Conservation (phyloP, 2,329 filamentous ascomycete species). For the Trichophaea hybrida region DNA sequence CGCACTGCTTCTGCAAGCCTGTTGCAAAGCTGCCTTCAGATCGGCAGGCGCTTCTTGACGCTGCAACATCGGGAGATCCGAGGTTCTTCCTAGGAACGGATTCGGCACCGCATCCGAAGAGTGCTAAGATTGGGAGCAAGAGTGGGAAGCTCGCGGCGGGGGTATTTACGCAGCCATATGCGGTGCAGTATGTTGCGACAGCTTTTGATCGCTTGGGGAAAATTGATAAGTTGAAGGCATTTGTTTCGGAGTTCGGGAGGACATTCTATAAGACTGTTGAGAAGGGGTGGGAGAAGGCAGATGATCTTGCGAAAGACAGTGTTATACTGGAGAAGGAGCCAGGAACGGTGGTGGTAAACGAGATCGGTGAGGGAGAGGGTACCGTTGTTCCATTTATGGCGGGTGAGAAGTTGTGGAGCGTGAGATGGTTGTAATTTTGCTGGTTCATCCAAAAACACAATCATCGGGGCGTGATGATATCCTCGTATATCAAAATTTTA, state of each 20-base stretch:
- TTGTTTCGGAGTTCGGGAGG: constrained; percentile 44
- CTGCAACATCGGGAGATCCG: constrained; percentile 40
- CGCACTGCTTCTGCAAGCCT: constrained; percentile 69
- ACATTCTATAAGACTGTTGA: constrained; percentile 43
- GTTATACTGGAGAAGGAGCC: constrained; percentile 43
- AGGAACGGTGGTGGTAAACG: constrained; percentile 41
- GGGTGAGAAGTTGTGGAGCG: constrained; percentile 45
- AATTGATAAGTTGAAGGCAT: constrained; percentile 44
- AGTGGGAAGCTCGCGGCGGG: constrained; percentile 50
- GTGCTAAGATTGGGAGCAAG: constrained; percentile 45
- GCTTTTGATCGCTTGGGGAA: constrained; percentile 40
- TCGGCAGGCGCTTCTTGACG: constrained; percentile 54
- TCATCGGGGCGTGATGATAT: no score
- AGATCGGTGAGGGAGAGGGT: constrained; percentile 39
- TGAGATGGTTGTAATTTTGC: constrained; percentile 1
- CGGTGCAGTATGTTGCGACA: constrained; percentile 45
- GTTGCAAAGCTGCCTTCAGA: constrained; percentile 59
- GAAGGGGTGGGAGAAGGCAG: constrained; percentile 28
- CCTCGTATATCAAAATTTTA: no score
- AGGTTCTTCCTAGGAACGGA: constrained; percentile 59
- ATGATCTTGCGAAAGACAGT: constrained; percentile 8
- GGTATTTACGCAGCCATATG: constrained; percentile 65
- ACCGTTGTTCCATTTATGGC: constrained; percentile 52
- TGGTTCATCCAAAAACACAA: no score
- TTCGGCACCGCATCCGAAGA: constrained; percentile 52